Base-by-base conservation (phyloP, 2,329 filamentous ascomycete species). In the Chrysoporthe austroafricana region DNA sequence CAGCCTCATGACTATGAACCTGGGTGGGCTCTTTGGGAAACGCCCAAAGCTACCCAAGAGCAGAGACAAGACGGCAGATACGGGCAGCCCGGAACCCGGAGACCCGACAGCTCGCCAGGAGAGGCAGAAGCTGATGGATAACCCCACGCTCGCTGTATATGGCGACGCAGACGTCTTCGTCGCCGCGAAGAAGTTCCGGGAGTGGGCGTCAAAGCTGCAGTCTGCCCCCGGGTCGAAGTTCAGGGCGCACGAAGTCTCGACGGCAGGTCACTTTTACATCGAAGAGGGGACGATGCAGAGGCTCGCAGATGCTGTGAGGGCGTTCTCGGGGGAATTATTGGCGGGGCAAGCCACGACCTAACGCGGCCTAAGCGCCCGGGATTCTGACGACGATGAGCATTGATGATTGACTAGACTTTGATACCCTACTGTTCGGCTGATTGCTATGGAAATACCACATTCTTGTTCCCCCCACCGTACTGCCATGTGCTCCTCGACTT, bases 81-180 rank as follows among this genome's bases (percentile, higher is more conserved):
- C 5, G 16, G 46, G 9, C n/a, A 36, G 42, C 43, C 39, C n/a
- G 6, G 67, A 64, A 6, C 13, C 65, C 7, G 66, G 57, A 21
- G 39, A 48, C 26, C 3, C 32, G 42, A 39, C n/a, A 1, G 32
- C 52, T 3, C 32, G 18, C 26, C 42, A 54, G 59, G 72, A 63
- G 42, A 48, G 89, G 66, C 78, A 79, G 63, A 88, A 91, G 73
- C 79, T 92, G 61, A 78, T 86, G 1, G 76, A 79, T 1, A 84
- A 89, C 73, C 83, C 84, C 0, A 90, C 90, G 0, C 76, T 97
- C 44, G 89, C 88, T 0, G 78, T 97, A 0, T 97, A 90, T 74
- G 95, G 94, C 1, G 87, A 90, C 62, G 82, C 85, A 4, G 94
- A 98, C 76, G 79, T 84, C 0, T 96, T 97, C 71, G 89, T 92